phyloP scores from a whole-genome alignment of 495 filamentous ascomycete genomes.

The Aspergillus kassunensis region DNA sequence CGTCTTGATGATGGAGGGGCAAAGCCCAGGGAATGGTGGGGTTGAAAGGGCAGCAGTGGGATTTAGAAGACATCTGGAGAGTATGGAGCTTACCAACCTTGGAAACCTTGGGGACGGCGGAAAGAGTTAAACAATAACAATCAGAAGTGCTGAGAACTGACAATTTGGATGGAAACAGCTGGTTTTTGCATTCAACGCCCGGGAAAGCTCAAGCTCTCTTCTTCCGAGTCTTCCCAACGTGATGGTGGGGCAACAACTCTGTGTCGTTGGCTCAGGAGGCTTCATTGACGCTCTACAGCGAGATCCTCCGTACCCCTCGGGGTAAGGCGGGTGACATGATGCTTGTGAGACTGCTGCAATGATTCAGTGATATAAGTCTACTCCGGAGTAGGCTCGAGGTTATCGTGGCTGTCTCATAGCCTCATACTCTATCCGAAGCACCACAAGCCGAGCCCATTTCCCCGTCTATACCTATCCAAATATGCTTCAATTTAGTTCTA shows the following conservation, averaged over 20 bases:
- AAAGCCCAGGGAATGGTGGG: slow-evolving; percentile 21
- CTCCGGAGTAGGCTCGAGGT: background rate
- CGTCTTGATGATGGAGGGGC: slow-evolving; percentile 6
- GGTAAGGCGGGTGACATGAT: slow-evolving; percentile 22
- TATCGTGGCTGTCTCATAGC: background rate
- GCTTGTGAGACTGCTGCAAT: background rate
- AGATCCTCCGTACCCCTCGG: slow-evolving; percentile 44
- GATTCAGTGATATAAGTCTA: background rate
- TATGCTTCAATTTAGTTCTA: too few species aligned
- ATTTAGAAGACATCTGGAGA: slow-evolving; percentile 19
- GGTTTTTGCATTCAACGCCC: slow-evolving; percentile 29
- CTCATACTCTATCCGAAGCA: background rate
- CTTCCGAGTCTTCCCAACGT: slow-evolving; percentile 45
- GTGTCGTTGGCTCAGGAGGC: slow-evolving; percentile 16
- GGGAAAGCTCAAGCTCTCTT: slow-evolving; percentile 28
- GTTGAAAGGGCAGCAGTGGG: slow-evolving; percentile 15
- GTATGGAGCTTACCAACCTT: slow-evolving; percentile 19
- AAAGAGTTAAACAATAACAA: slow-evolving; percentile 18
- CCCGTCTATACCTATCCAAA: too few species aligned
- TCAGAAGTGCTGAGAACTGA: slow-evolving; percentile 6
- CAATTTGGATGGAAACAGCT: slow-evolving; percentile 21
- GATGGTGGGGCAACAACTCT: slow-evolving; percentile 33
- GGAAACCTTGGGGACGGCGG: slow-evolving; percentile 6
- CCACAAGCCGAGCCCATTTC: too few species aligned
- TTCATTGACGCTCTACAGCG: slow-evolving; percentile 31